Evolutionary conservation across 164 flowering plant species (phyloP), one percentile per base, ranked within the genome.

Genomic region (Aristolochia fimbriata): DNA sequence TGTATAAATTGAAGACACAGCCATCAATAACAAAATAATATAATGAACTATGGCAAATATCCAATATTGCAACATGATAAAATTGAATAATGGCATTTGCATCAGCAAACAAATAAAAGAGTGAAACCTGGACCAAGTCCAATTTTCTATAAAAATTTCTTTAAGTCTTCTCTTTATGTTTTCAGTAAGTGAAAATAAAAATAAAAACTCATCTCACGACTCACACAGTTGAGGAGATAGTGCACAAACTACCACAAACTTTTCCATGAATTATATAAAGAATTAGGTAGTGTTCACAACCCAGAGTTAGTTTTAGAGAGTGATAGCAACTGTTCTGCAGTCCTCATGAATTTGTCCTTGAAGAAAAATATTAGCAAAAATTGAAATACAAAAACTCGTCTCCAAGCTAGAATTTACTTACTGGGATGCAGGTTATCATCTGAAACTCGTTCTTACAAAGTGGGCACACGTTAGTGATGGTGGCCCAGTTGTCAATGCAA

Each of bases 401-500:
- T 46, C 8, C 43, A 24, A 15, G 43, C 51, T 8, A 22, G 33
- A 49, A 47, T 25, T 2, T 47, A 83, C 99, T 91, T 76, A 91
- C 97, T 11, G 97, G 96, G 69, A 91, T 81, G 70, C 97, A 94
- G 45, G 97, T 94, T 73, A 94, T 91, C 71, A 78, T 47, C 68
- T 87, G 93, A 77, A 94, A 90, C 65, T 88, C 99, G 62, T 73
- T 84, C 82, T 91, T 85, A 78, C 99, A 94, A 70, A 94, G 87
- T 21, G 97, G 97, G 70, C 97, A 94, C 15, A 94, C 83, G 74
- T 86, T 94, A 63, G 91, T 94, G 70, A 94, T 85, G 60, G 93
- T 80, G 50, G 96, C 83, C 99, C 99, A 94, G 69, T 94, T 88
- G 81, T 94, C 99, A 78, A 91, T 88, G 82, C 99, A 91, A 30